These are phyloP conservation scores for Boletus vermiculosoides DNA, from an alignment of 768 basidiomycete genomes.

Conservation along the genomic window DNA sequence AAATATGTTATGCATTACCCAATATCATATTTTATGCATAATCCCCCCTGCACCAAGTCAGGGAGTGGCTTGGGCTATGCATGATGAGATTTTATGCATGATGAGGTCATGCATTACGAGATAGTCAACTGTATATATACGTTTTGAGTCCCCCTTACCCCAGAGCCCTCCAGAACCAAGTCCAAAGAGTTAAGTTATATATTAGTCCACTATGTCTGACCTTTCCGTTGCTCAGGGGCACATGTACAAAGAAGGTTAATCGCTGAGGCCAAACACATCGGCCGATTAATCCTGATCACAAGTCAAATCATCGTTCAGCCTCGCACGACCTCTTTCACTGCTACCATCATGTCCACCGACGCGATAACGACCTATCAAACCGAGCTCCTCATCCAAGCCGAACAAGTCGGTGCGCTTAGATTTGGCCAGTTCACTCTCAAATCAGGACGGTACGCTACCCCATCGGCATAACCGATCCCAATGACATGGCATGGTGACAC, in stretches of 20 bases:
- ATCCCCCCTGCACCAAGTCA: too few relatives aligned
- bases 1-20: too few relatives aligned
- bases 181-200: too few relatives aligned
- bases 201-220: too few relatives aligned
- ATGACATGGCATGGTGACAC: not conserved
- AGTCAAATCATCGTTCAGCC: not conserved
- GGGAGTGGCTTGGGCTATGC: too few relatives aligned
- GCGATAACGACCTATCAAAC: conserved; percentile 51
- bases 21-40: too few relatives aligned
- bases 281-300: not conserved
- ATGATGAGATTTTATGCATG: too few relatives aligned
- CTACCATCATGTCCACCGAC: conserved; percentile 19
- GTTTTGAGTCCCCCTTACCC: too few relatives aligned
- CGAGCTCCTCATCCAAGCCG: conserved; percentile 66
- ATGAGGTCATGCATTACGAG: too few relatives aligned
- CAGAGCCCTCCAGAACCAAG: too few relatives aligned
- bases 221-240: not conserved
- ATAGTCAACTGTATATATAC: too few relatives aligned
- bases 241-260: conserved; percentile 6
- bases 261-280: not conserved
- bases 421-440: conserved; percentile 94
- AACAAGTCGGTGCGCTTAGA: conserved; percentile 72
- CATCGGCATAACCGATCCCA: not conserved
- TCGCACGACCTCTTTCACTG: not conserved
- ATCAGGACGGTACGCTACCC: conserved; percentile 76